Evolutionary conservation across 768 basidiomycete genomes (phyloP).

Genomic region (Leccinum ochraceum): DNA sequence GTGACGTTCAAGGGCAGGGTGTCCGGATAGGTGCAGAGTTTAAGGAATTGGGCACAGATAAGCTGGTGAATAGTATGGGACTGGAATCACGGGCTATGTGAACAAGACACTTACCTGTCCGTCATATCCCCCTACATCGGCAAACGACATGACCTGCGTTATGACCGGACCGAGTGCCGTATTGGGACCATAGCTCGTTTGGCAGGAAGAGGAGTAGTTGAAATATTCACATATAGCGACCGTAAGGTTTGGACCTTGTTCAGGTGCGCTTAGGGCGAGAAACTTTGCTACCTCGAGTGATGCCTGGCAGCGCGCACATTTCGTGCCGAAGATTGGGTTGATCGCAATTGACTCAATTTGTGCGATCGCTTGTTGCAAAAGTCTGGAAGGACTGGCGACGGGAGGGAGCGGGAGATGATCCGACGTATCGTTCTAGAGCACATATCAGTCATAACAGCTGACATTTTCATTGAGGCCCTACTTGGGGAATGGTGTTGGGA

Average conservation of each 20-base stretch:
- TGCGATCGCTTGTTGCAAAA: constrained; percentile 53
- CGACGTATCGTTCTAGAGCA: constrained; percentile 48
- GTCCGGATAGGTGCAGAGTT: constrained; percentile 55
- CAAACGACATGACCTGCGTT: constrained; percentile 71
- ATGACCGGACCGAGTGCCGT: constrained; percentile 54
- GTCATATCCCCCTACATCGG: constrained; percentile 71
- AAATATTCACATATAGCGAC: constrained; percentile 63
- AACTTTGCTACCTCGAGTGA: constrained; percentile 65
- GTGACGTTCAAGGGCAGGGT: constrained; percentile 63
- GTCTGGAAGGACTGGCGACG: constrained; percentile 42
- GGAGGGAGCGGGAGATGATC: constrained; percentile 72
- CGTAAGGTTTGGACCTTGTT: constrained; percentile 56
- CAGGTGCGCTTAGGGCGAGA: constrained; percentile 61
- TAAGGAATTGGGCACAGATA: constrained; percentile 61
- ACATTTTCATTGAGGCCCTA: constrained; percentile 3
- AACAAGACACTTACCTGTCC: constrained; percentile 52
- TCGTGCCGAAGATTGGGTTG: constrained; percentile 53
- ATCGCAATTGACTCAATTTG: constrained; percentile 58
- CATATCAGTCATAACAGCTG: background rate
- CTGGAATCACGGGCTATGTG: background rate
- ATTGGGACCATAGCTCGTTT: constrained; percentile 45
- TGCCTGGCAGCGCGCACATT: constrained; percentile 63
- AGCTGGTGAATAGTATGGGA: constrained; percentile 36
- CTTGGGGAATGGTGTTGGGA: constrained; percentile 58
- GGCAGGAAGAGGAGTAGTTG: constrained; percentile 53